phyloP scores from a whole-genome alignment of 345 rosid species.

The Gossypium rotundifolium region DNA sequence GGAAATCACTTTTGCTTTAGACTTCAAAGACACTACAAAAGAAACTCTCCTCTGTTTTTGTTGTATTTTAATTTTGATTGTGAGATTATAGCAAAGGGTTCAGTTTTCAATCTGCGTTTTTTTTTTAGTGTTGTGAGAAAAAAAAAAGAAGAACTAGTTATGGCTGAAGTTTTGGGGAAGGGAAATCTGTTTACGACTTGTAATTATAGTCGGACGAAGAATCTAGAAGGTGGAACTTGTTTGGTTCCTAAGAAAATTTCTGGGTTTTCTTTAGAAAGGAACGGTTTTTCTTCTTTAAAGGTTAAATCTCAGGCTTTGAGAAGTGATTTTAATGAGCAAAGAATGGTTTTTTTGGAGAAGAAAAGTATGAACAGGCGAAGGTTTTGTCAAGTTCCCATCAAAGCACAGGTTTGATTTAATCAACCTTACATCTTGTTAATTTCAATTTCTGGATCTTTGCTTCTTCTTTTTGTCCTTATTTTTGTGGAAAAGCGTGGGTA shows the following conservation, averaged over 20 bases:
- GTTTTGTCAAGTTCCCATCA: slow-evolving; percentile 24
- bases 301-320: slow-evolving; percentile 31
- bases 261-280: slow-evolving; percentile 13
- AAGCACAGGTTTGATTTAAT: slow-evolving; percentile 48
- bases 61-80: slow-evolving; percentile 6
- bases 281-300: slow-evolving; percentile 28
- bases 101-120: not conserved
- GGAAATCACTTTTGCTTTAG: not conserved
- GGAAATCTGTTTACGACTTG: slow-evolving; percentile 30
- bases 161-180: slow-evolving; percentile 51
- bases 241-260: slow-evolving; percentile 23
- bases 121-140: not conserved
- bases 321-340: slow-evolving; percentile 41
- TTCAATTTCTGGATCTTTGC: not conserved
- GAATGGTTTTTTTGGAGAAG: slow-evolving; percentile 28
- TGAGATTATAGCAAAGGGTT: slow-evolving; percentile 3
- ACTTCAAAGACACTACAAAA: not conserved
- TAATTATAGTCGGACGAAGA: slow-evolving; percentile 21
- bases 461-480: not conserved
- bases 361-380: slow-evolving; percentile 22
- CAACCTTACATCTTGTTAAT: not conserved
- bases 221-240: slow-evolving; percentile 18
- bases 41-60: not conserved
- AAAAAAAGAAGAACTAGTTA: not conserved
- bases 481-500: not conserved